Evolutionary conservation across 345 rosid genomes (phyloP), one percentile per base, ranked within the genome.

Genomic region (Xanthoceras sorbifolium): DNA sequence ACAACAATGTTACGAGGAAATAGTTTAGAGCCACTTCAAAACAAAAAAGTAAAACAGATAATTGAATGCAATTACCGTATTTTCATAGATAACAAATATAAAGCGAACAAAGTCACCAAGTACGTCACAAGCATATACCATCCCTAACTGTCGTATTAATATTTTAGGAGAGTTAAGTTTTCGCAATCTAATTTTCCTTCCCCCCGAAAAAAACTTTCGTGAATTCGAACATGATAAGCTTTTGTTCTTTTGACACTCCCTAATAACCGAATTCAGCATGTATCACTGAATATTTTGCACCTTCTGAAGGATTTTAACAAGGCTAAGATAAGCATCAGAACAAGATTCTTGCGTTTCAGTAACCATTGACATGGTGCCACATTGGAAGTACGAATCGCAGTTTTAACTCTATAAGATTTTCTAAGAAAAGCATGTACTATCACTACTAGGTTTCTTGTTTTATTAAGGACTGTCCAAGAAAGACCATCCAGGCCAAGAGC

Each of bases 371-470:
- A 20, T 50, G 23, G 12, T 34, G 7, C 38, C 23, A 26, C 17
- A 15, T 69, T 1, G 25, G 25, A 69, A 3, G 14, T 34, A 70
- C n/a, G 18, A 52, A 32, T 20, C 6, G 29, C n/a, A 22, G 26
- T 5, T 26, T 60, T 59, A 1, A 25, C 67, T 26, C 28, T 12
- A 9, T 42, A 17, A 26, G 18, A 4, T 44, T 26, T 28, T 28
- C 57, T 73, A 12, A 38, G 48, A 60, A 59, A 38, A 59, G 4
- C 5, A n/a, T n/a, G n/a, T n/a, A n/a, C n/a, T n/a, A n/a, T n/a
- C n/a, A n/a, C n/a, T n/a, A n/a, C n/a, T n/a, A n/a, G n/a, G 62
- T 76, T 42, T 12, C 11, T 52, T 65, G 62, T 52, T 64, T 54
- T n/a, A 42, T 9, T 38, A 31, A 5, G 6, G 52, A 31, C 63